Base-by-base conservation (phyloP, 495 filamentous ascomycete species). In the Daldinia bambusicola region DNA sequence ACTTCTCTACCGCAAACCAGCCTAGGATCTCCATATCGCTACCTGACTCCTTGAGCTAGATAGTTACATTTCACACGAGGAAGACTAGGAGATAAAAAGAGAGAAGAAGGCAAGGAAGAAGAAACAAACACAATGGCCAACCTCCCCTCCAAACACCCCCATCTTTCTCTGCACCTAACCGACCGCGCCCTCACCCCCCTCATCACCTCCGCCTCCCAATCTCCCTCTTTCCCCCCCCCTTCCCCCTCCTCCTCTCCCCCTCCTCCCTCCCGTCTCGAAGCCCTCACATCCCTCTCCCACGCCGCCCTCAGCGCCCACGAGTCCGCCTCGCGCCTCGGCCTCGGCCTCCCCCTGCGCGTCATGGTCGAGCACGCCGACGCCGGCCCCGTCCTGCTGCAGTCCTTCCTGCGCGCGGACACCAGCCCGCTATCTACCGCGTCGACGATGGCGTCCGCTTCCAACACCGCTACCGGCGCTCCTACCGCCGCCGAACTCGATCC, bases 181-280 rank as follows among this genome's bases (percentile, higher is more conserved):
- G 82, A 84, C 75, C 71, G 76, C 45, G 66, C 77, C 37, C 78
- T 80, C 41, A 81, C 79, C 0, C 81, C 82, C n/a, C 74, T 84
- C 58, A 73, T 85, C 40, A 80, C 80, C n/a, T 81, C 82, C 13
- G 67, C n/a, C 48, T 0, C 30, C 26, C 26, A 26, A 26, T 26
- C 26, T 26, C 26, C 26, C 26, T 26, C 26, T 26, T 26, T 26
- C 26, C 3, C 26, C 26, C 3, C 26, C 3, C 26, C 26, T 3
- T 26, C 26, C 3, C 26, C 26, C 26, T 26, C 48, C 16, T 51
- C 48, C 16, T 16, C n/a, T 36, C 9, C 77, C 26, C 72, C 57
- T 55, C 56, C 67, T 43, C 34, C 2, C 20, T 57, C 16, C 70
- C 74, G 34, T 71, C 72, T 74, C 55, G 71, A 78, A 14, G 67